Evolutionary conservation across 2,329 filamentous ascomycete species (phyloP), one percentile per base, ranked within the genome.

Genomic region (Mollisia scopiformis): DNA sequence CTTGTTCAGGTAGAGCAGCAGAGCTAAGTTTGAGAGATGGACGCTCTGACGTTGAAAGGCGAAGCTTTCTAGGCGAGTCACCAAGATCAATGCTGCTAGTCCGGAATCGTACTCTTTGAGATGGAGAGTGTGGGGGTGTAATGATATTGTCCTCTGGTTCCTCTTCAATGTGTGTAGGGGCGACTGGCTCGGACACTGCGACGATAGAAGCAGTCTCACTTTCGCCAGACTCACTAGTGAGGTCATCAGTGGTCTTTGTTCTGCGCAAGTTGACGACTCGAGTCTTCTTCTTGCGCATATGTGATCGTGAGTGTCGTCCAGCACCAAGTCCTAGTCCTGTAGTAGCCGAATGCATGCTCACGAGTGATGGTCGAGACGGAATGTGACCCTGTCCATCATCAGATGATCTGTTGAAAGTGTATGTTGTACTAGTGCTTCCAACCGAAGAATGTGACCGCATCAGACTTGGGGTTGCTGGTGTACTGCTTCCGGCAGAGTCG

Each of bases 231-330:
- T 84, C 84, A 37, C 81, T 84, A 28, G 79, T 75, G 39, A 78
- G 79, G 27, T 82, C 81, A 30, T 72, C 78, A 55, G 74, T 74
- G 13, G 73, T 75, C 61, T 82, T 81, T 63, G 84, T 80, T 63
- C 83, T 86, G n/a, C 92, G 84, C 14, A 96, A 80, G 71, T 96
- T 92, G 62, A 96, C 90, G 14, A 96, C 88, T 21, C 92, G 83
- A 61, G 86, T 92, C 83, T 94, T 96, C 80, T 91, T 91, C 78
- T 91, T 94, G 57, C 90, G 85, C 33, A 85, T 82, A 63, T 86
- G 83, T 3, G 87, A 78, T 66, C 90, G 85, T 46, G 83, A 78
- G 67, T 83, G 78, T 51, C 84, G 80, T 56, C 82, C 82, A 3
- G 84, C 80, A 21, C 88, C 87, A 8, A 92, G 79, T 14, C 84